Conservation (phyloP, 2,329 filamentous ascomycete species). For the Ceratocystis cubensis region DNA sequence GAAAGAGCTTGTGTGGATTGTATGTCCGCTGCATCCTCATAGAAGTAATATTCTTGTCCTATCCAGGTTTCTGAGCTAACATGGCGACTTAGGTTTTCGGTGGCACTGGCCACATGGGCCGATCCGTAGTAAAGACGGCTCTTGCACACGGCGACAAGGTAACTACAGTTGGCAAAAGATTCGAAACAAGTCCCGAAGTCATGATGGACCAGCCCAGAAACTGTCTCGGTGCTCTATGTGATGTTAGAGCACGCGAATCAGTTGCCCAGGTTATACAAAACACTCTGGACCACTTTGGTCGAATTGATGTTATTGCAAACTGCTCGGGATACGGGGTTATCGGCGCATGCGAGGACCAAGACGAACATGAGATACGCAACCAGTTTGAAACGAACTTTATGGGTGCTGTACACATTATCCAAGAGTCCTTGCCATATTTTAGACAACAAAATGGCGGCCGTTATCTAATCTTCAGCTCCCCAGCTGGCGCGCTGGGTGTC, state of each 20-base stretch:
- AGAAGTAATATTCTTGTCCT: constrained; percentile 12
- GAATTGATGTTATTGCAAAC: constrained; percentile 80
- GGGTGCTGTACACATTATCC: constrained; percentile 86
- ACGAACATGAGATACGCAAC: constrained; percentile 84
- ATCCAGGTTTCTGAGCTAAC: neutral
- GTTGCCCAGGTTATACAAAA: constrained; percentile 58
- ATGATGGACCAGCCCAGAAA: constrained; percentile 62
- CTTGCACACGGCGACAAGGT: constrained; percentile 73
- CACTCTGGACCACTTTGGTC: constrained; percentile 62
- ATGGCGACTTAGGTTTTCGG: constrained; percentile 59
- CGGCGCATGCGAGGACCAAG: constrained; percentile 90
- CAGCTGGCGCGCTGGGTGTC: constrained; percentile 81
- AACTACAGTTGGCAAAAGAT: constrained; percentile 69
- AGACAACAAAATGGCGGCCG: constrained; percentile 61
- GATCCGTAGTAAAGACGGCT: constrained; percentile 72
- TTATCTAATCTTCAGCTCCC: constrained; percentile 91
- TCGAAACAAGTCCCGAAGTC: constrained; percentile 59
- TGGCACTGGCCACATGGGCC: constrained; percentile 92
- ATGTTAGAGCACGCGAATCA: constrained; percentile 71
- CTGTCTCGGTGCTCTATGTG: constrained; percentile 73
- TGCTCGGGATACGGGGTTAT: constrained; percentile 94
- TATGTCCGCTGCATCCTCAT: constrained; percentile 33
- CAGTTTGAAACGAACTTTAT: constrained; percentile 98
- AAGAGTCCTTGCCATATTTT: constrained; percentile 78
- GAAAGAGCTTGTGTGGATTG: constrained; percentile 78